Base-by-base conservation (phyloP, 2,329 filamentous ascomycete species). In the Colletotrichum abscissum region DNA sequence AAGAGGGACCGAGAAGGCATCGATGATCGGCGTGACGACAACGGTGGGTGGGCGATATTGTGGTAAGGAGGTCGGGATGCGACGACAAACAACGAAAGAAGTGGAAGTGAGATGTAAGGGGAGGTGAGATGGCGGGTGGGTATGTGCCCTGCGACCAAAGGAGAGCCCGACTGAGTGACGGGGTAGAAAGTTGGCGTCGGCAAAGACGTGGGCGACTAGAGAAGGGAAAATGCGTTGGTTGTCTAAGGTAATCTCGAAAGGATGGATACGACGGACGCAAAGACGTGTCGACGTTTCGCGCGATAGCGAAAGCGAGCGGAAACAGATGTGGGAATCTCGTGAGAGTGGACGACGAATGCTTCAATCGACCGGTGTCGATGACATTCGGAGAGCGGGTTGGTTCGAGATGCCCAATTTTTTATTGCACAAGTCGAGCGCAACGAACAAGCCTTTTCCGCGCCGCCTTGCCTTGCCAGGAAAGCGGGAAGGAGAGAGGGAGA, bases 381-480 rank as follows among this genome's bases (percentile, higher is more conserved):
- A 63, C 60, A 71, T 65, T 30, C 71, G 71, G 46, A 9, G 60
- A 9, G 60, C 46, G 12, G 28, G 55, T 66, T 62, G 57, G 57
- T 42, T 38, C 26, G 42, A 52, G 42, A 65, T 62, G 71, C 71
- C 71, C 71, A 59, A 57, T 73, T 42, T 42, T 70, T 52, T 62
- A 56, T 66, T 71, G 71, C 67, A 63, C 62, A 73, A 56, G 71
- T 70, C 71, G 71, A 70, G 67, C 60, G 66, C 62, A 69, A 35
- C 64, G 66, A 72, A 73, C 49, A 71, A 73, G 67, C 71, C 67
- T 73, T 73, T 70, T 73, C 62, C 56, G 67, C 71, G 67, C 57
- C 67, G 71, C 67, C 60, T 73, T 63, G 67, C 55, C 59, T 63
- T 49, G 30, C 19, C 42, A 38, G 65, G 56, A 60, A 54, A 54